These are phyloP conservation scores for Paecilomyces fulvus DNA, from an alignment of 2,329 filamentous ascomycete genomes.

Conservation along the genomic window DNA sequence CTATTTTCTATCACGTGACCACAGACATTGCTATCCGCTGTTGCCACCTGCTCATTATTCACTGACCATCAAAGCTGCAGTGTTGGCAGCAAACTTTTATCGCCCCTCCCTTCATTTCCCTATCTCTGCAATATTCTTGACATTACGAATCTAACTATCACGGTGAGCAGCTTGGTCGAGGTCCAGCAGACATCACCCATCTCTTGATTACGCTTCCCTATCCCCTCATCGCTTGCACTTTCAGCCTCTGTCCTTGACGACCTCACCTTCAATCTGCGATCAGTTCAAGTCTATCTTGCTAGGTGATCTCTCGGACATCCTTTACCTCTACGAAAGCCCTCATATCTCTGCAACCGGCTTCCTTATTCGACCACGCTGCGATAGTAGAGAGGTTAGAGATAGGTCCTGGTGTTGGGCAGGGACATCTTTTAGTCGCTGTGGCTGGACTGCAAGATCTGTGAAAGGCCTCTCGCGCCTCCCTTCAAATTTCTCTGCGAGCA, in stretches of 20 bases:
- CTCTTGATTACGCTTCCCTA: not conserved
- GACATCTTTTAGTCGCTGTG: not conserved
- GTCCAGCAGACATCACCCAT: not conserved
- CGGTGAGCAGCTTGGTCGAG: not conserved
- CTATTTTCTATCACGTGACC: not conserved
- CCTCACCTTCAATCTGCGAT: not conserved
- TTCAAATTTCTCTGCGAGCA: constrained; percentile 8
- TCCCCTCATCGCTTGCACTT: not conserved
- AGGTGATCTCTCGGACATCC: not conserved
- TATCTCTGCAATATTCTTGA: not conserved
- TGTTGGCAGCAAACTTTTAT: not conserved
- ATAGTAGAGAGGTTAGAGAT: not conserved
- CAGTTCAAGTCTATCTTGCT: not conserved
- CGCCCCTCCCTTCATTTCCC: not conserved
- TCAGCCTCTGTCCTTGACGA: not conserved
- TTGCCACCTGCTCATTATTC: not conserved
- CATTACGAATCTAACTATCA: not conserved
- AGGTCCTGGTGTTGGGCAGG: not conserved
- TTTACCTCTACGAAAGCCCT: not conserved
- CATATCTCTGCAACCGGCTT: not conserved
- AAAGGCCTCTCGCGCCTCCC: not conserved
- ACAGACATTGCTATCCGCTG: not conserved
- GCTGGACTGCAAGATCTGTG: not conserved
- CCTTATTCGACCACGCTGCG: not conserved
- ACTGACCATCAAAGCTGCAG: not conserved